Percentiles rank a stretch among this genome's conserved stretches.
These are phyloP conservation scores for Pisolithus sp. DNA, from an alignment of 768 basidiomycete genomes.

Conservation along the genomic window DNA sequence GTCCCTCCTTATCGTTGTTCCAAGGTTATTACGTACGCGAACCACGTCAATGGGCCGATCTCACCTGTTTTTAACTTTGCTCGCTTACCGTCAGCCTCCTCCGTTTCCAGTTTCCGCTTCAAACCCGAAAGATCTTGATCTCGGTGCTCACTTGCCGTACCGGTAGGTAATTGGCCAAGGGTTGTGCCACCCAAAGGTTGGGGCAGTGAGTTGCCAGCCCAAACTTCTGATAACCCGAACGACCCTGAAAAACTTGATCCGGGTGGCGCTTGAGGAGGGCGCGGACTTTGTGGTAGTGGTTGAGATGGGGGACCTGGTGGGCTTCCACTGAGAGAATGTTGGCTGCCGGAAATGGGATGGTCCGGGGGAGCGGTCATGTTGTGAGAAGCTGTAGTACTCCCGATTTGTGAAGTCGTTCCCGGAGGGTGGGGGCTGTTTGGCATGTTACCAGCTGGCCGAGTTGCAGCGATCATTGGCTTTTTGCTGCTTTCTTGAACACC, in stretches of 20 bases:
- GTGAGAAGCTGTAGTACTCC: conserved; percentile 8
- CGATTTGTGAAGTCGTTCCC: conserved; percentile 15
- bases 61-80: conserved; percentile 67
- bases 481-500: conserved; percentile 57
- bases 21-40: conserved; percentile 21
- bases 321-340: conserved; percentile 14
- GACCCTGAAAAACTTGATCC: conserved; percentile 19
- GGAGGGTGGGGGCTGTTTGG: conserved; percentile 13
- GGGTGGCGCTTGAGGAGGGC: conserved; percentile 18
- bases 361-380: conserved; percentile 21
- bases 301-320: conserved; percentile 21
- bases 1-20: conserved; percentile 25
- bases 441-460: conserved; percentile 19
- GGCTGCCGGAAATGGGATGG: conserved; percentile 18
- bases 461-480: conserved; percentile 41
- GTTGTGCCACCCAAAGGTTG: conserved; percentile 9
- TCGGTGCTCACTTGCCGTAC: conserved; percentile 23
- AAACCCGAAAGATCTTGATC: conserved; percentile 60
- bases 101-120: conserved; percentile 67
- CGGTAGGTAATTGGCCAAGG: conserved; percentile 6
- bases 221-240: conserved; percentile 20
- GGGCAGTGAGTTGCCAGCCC: conserved; percentile 14
- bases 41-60: conserved; percentile 24
- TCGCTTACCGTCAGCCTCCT: conserved; percentile 63
- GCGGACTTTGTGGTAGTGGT: conserved; percentile 27